Conservation (phyloP, 495 filamentous ascomycete genomes). For the Physcia stellaris region DNA sequence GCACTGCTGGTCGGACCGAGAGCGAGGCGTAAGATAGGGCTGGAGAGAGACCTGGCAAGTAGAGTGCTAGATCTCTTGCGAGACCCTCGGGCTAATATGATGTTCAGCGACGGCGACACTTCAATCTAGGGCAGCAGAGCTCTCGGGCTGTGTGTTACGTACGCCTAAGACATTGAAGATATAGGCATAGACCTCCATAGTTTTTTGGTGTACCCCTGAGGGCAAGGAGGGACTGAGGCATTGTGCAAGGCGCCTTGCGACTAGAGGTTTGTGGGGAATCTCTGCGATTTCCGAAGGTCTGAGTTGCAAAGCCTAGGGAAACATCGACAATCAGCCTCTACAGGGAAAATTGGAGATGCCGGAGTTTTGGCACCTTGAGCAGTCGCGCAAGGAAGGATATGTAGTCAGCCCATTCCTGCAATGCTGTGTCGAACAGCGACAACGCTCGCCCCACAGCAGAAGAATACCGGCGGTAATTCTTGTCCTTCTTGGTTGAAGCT, state of each 20-base stretch:
- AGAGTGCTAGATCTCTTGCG: conserved; percentile 68
- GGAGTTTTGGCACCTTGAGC: conserved; percentile 52
- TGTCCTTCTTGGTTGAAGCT: conserved; percentile 52
- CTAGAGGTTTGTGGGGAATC: conserved; percentile 71
- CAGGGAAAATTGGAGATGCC: conserved; percentile 1
- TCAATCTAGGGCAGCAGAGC: conserved; percentile 7
- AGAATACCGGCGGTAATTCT: conserved; percentile 82
- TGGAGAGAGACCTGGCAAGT: conserved; percentile 76
- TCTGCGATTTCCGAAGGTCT: conserved; percentile 55
- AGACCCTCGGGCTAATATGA: conserved; percentile 46
- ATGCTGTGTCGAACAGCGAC: conserved; percentile 76
- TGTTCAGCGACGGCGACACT: background rate
- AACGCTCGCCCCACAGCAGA: conserved; percentile 77
- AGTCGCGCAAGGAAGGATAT: conserved; percentile 90
- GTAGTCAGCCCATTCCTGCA: conserved; percentile 99
- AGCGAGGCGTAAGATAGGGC: conserved; percentile 89
- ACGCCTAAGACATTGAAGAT: conserved; percentile 68
- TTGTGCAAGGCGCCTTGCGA: conserved; percentile 86
- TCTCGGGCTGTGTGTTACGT: conserved; percentile 8
- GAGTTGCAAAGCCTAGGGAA: conserved; percentile 69
- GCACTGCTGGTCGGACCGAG: conserved; percentile 68
- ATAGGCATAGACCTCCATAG: conserved; percentile 82
- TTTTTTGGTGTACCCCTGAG: conserved; percentile 96
- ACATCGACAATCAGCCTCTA: conserved; percentile 8
- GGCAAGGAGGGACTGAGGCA: conserved; percentile 87